These are phyloP conservation scores for Metschnikowia noctiluminum DNA, from an alignment of 805 yeast genomes.

Conservation along the genomic window DNA sequence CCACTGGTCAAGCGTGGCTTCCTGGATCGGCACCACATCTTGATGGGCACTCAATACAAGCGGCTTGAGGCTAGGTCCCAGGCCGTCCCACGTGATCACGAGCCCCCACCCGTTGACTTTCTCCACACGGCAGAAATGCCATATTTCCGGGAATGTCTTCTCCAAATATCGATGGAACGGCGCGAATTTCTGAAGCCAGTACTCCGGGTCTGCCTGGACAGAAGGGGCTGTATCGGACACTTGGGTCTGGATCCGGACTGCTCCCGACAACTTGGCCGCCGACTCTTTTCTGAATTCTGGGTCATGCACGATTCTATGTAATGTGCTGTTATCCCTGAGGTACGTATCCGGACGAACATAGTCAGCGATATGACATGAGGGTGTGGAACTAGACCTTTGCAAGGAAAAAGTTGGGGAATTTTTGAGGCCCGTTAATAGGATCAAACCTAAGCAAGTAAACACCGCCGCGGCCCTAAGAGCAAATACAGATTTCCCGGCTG, in stretches of 20 bases:
- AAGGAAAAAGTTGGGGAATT: not conserved
- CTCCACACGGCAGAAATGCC: slow-evolving; percentile 2
- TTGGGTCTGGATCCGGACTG: slow-evolving; percentile 63
- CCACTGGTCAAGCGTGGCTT: slow-evolving; percentile 13
- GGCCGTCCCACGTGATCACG: slow-evolving; percentile 14
- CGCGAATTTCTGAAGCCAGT: slow-evolving; percentile 37
- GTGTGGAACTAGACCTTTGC: not conserved
- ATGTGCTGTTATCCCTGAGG: slow-evolving; percentile 1
- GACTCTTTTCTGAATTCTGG: slow-evolving; percentile 23
- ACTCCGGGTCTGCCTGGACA: slow-evolving; percentile 45
- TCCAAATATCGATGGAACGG: slow-evolving; percentile 12
- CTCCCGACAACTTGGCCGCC: slow-evolving; percentile 47
- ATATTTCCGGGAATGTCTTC: slow-evolving; percentile 11
- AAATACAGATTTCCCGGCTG: not conserved
- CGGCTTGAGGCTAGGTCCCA: slow-evolving; percentile 11
- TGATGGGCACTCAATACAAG: slow-evolving; percentile 15
- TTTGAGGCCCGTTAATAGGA: not conserved
- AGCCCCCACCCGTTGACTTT: slow-evolving; percentile 14
- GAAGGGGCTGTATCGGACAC: slow-evolving; percentile 49
- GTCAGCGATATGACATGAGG: not conserved
- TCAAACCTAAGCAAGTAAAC: not conserved
- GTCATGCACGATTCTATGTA: slow-evolving; percentile 24
- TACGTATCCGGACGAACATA: slow-evolving; percentile 3
- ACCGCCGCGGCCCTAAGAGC: not conserved
- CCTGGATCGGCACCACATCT: slow-evolving; percentile 14